A percentile compares a stretch with the other conserved stretches of the same genome.
Evolutionary conservation across 1,139 yeast genomes (phyloP).

Genomic region (Taphrina deformans): DNA sequence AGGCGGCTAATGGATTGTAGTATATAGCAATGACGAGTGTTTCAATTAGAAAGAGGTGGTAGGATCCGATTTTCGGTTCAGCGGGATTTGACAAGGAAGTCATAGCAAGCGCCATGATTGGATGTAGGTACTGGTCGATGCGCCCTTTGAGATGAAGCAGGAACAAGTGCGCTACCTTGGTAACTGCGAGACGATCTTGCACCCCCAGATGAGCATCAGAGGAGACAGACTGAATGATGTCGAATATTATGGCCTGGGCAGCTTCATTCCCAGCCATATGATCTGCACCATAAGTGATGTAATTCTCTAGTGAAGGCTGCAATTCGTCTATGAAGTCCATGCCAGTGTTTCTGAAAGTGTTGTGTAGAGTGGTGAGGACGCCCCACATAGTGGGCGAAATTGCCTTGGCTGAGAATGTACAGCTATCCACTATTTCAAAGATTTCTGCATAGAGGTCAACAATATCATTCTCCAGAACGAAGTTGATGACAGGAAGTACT

Average conservation of each 20-base stretch:
- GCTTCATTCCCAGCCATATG: conserved; percentile 49
- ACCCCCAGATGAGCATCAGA: conserved; percentile 51
- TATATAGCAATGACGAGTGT: conserved; percentile 67
- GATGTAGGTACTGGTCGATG: conserved; percentile 50
- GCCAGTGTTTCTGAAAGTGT: conserved; percentile 54
- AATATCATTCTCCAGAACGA: conserved; percentile 57
- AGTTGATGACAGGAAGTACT: conserved; percentile 69
- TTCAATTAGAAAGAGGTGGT: conserved; percentile 58
- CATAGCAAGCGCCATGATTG: conserved; percentile 47
- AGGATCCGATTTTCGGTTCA: conserved; percentile 40
- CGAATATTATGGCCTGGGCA: conserved; percentile 46
- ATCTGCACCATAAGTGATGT: conserved; percentile 67
- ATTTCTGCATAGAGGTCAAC: conserved; percentile 60
- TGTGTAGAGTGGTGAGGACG: conserved; percentile 58
- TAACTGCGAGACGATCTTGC: conserved; percentile 55
- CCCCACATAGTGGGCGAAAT: conserved; percentile 80
- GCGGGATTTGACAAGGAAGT: conserved; percentile 39
- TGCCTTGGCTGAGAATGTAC: conserved; percentile 69
- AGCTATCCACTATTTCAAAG: conserved; percentile 81
- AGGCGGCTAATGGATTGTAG: conserved; percentile 59
- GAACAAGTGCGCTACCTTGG: conserved; percentile 59
- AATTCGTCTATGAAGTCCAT: conserved; percentile 75
- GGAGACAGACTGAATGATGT: conserved; percentile 45
- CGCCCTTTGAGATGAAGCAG: conserved; percentile 53
- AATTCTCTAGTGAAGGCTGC: conserved; percentile 72